Evolutionary conservation across 768 basidiomycete species (phyloP), one percentile per base, ranked within the genome.

Genomic region (Hericium erinaceus): DNA sequence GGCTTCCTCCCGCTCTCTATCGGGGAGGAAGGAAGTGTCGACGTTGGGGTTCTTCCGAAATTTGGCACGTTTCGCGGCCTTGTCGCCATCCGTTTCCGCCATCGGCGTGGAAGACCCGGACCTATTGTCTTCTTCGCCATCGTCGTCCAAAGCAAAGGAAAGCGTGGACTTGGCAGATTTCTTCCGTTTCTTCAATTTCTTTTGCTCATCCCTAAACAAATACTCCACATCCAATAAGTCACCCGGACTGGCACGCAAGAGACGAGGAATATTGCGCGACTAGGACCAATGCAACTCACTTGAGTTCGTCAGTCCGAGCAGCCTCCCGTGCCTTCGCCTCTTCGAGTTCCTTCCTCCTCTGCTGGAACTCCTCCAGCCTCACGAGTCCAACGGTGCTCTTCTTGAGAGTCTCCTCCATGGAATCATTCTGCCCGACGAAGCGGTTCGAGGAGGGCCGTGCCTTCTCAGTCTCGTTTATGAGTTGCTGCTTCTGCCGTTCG

Each of bases 1-100:
- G 8, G 83, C 81, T 68, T 95, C 94, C 67, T 99, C 97, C 11
- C 97, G 87, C 22, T 95, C 93, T n/a, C 97, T 83, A 70, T 99
- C 97, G 1, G 97, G 97, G 8, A 99, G 79, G 74, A 99, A 99
- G 1, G 95, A 98, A 0, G 97, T 99, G 67, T 98, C 97, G 33
- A 98, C 97, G 48, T 87, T 78, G 0, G 97, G 97, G 64, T 98
- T 98, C 76, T 99, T 98, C 69, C 87, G 84, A 44, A 95, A 81
- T 70, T 89, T 93, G 58, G 81, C 73, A 46, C 85, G 82, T 70
- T 95, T 95, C 4, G 75, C 63, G 16, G 78, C 83, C 53, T 72
- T 78, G 13, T 76, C 76, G 50, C 66, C 64, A 48, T 58, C 56
- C n/a, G 55, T 67, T 39, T 72, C 70, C 26, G 73, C 72, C 57